phyloP scores from a whole-genome alignment of 1,284 basidiomycete genomes.

The Cryptococcus sp. region DNA sequence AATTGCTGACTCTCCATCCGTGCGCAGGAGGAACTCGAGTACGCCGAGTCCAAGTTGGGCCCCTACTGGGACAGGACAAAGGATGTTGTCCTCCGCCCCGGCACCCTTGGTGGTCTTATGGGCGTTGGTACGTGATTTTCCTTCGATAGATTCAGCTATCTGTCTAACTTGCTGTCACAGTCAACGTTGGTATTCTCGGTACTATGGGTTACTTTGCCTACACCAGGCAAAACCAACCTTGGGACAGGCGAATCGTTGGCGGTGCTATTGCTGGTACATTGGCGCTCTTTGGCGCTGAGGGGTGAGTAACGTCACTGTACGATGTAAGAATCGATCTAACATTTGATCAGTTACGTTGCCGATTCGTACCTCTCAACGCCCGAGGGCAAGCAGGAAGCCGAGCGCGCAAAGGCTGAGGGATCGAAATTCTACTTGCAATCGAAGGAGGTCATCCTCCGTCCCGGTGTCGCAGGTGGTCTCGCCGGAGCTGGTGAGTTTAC shows the following conservation, averaged over 20 bases:
- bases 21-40: conserved; percentile 50
- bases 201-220: conserved; percentile 68
- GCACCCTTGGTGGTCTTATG: conserved; percentile 69
- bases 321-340: conserved; percentile 12
- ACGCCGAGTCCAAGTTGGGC: conserved; percentile 60
- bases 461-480: conserved; percentile 68
- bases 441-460: conserved; percentile 65
- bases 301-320: conserved; percentile 28
- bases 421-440: conserved; percentile 63
- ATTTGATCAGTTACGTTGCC: conserved; percentile 56
- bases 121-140: conserved; percentile 61
- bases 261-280: conserved; percentile 61
- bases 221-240: conserved; percentile 64
- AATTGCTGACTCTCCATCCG: too few species aligned
- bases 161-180: conserved; percentile 47
- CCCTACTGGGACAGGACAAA: conserved; percentile 63
- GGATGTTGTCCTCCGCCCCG: conserved; percentile 65
- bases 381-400: conserved; percentile 62
- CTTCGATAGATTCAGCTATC: not conserved
- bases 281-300: conserved; percentile 64
- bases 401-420: conserved; percentile 64
- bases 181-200: conserved; percentile 70
- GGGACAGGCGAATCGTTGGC: conserved; percentile 62
- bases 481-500: conserved; percentile 62
- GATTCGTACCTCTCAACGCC: conserved; percentile 66